A percentile compares a stretch with the other conserved stretches of the same genome.
These are phyloP conservation scores for Pseudocercospora crystallina DNA, from an alignment of 2,329 filamentous ascomycete species.

Conservation along the genomic window DNA sequence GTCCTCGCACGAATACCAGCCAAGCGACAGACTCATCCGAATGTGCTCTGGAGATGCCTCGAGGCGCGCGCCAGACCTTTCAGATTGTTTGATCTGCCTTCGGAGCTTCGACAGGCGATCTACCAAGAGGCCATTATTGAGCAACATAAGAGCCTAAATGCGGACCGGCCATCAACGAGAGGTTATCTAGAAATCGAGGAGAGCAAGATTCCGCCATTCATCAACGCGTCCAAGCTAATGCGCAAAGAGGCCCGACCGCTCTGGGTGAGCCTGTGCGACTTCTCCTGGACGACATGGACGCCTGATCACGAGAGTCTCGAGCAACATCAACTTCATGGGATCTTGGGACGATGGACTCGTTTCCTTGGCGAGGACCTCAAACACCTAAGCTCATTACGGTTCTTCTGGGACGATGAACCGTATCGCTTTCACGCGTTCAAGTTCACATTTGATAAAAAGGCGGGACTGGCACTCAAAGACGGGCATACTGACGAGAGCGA, in stretches of 20 bases:
- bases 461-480: too few species aligned
- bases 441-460: too few species aligned
- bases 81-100: neutral
- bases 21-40: neutral
- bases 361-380: too few species aligned
- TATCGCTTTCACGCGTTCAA: too few species aligned
- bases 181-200: neutral
- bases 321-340: too few species aligned
- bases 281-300: too few species aligned
- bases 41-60: neutral
- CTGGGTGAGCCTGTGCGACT: neutral
- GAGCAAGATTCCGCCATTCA: neutral
- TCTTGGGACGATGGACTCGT: too few species aligned
- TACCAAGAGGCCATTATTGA: neutral
- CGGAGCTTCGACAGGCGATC: neutral
- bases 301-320: too few species aligned
- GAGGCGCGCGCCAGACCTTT: neutral
- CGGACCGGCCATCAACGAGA: too few species aligned
- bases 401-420: too few species aligned
- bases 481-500: too few species aligned
- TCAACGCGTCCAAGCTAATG: neutral
- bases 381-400: too few species aligned
- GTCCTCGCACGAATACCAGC: neutral
- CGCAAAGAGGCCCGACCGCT: neutral
- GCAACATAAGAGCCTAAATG: neutral